Evolutionary conservation across 345 rosid genomes (phyloP).

Genomic region (Orychophragmus violaceus): DNA sequence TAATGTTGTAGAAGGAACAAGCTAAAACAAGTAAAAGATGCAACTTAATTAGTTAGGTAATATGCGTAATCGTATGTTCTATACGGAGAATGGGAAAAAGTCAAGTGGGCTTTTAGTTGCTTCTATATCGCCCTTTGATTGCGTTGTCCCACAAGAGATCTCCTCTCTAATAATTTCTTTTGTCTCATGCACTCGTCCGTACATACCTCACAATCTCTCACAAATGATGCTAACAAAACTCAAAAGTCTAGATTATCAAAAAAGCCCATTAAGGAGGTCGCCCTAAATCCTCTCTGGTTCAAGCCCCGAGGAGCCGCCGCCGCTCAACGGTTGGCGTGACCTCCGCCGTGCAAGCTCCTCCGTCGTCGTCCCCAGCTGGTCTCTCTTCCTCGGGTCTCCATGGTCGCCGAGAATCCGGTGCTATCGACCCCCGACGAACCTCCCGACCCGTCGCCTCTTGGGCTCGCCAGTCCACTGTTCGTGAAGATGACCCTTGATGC

Average conservation of each 20-base stretch:
- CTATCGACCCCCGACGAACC: no score
- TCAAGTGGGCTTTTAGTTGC: conserved; percentile 15
- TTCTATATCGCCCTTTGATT: conserved; percentile 5
- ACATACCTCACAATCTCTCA: conserved; percentile 17
- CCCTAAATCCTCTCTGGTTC: no score
- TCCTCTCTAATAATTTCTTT: background rate
- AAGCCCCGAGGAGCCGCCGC: no score
- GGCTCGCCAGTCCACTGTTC: no score
- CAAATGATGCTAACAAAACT: background rate
- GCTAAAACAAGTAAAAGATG: conserved; percentile 17
- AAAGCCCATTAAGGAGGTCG: no score
- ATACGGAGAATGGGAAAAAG: conserved; percentile 2
- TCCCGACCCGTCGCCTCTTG: no score
- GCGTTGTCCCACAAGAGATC: conserved; percentile 7
- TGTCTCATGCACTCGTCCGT: conserved; percentile 16
- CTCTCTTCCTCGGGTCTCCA: no score
- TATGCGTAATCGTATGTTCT: conserved; percentile 2
- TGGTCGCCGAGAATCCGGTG: no score
- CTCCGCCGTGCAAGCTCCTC: no score
- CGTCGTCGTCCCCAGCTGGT: no score
- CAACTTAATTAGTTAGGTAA: conserved; percentile 7
- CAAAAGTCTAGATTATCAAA: background rate
- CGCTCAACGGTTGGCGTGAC: no score
- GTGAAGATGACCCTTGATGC: no score
- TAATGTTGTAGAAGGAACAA: background rate